Evolutionary conservation across 257 asterid genomes (phyloP), one percentile per base, ranked within the genome.

Genomic region (Nicotiana knightiana): DNA sequence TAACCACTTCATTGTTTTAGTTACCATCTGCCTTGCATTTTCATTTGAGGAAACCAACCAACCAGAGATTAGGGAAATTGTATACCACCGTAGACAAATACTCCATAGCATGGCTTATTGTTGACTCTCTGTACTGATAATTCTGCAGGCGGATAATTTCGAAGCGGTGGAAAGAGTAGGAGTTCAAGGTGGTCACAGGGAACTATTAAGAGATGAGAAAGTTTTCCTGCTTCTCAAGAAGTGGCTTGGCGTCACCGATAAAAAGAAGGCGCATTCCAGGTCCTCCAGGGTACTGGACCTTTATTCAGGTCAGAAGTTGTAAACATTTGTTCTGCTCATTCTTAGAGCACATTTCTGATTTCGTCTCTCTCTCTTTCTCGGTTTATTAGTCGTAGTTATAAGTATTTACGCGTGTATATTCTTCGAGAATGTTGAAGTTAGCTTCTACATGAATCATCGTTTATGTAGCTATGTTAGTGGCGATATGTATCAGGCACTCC

Each of bases 151-250:
- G 1, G 99, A 95, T 83, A 77, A 79, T 46, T 89, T 91, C 32
- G 90, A 88, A 24, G 97, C 99, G 5, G 95, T 87, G 48, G 97
- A 90, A 84, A 88, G 98, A 88, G 94, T 91, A 63, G 99, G 96
- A 81, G 86, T 95, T 13, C 48, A 67, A 17, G 91, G 87, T 13
- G 86, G 87, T 86, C 99, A 95, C 82, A 88, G 99, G 26, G 93
- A 79, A 62, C 87, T 93, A 18, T 32, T 95, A 79, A 53, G 67
- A 10, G 84, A 93, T 18, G 85, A 91, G 85, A 82, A 67, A 3
- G 99, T 95, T 62, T 88, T 89, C 35, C 66, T 88, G 80, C 92
- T 88, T 18, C 80, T 93, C 82, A 86, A 90, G 79, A 87, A 79
- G 4, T 95, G 97, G 97, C 76, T 95, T 78, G 97, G 91, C 80